Evolutionary conservation across 768 basidiomycete genomes (phyloP).

Genomic region (Paxillus rubicundulus): DNA sequence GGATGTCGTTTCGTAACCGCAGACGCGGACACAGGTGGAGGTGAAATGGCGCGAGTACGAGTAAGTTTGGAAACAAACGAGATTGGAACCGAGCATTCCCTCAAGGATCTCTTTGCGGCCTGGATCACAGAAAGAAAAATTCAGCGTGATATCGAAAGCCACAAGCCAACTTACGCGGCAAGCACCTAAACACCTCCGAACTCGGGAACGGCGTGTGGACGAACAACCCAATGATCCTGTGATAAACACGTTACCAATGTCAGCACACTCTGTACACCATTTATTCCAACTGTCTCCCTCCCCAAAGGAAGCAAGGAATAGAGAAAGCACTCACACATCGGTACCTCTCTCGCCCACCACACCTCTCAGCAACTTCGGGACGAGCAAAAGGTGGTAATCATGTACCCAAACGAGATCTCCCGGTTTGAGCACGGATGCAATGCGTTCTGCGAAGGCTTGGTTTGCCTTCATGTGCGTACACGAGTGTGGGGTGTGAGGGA

Average conservation of each 20-base stretch:
- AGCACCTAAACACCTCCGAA: constrained; percentile 91
- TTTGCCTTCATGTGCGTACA: constrained; percentile 74
- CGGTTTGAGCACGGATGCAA: constrained; percentile 73
- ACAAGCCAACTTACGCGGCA: constrained; percentile 63
- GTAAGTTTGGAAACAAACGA: constrained; percentile 97
- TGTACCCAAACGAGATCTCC: constrained; percentile 95
- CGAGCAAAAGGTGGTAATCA: constrained; percentile 94
- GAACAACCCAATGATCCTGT: constrained; percentile 77
- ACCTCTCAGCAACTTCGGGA: constrained; percentile 80
- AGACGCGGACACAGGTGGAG: constrained; percentile 92
- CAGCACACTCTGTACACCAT: background rate
- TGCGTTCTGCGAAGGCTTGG: constrained; percentile 71
- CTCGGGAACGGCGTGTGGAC: constrained; percentile 98
- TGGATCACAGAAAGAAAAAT: constrained; percentile 21
- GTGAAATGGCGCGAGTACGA: constrained; percentile 94
- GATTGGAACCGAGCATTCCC: constrained; percentile 96
- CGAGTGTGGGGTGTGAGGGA: constrained; percentile 25
- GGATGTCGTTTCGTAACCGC: constrained; percentile 82
- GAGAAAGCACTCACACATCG: constrained; percentile 20
- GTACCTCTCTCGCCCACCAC: constrained; percentile 40
- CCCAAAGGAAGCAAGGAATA: background rate
- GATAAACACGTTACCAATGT: background rate
- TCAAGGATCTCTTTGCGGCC: constrained; percentile 92
- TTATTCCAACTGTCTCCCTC: background rate
- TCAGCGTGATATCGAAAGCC: background rate